Evolutionary conservation across 2,329 filamentous ascomycete species (phyloP), one percentile per base, ranked within the genome.

Genomic region (Pseudogymnoascus sp.): DNA sequence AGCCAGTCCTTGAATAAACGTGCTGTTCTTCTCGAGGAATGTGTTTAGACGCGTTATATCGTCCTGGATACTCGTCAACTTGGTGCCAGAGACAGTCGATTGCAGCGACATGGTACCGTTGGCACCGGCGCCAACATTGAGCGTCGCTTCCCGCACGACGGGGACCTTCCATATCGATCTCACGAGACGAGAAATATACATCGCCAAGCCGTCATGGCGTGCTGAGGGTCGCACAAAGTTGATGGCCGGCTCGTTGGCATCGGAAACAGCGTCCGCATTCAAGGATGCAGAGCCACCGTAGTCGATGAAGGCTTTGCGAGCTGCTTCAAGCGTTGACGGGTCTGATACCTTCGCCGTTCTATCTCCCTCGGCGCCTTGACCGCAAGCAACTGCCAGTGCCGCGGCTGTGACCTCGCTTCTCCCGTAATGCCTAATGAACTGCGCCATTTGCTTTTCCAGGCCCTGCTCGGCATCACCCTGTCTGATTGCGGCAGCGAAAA

Each of bases 1-100:
- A n/a, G 91, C 90, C 61, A 99, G 79, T 6, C 96, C 95, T 72
- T 97, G 93, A 64, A 99, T 97, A 64, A 96, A 92, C 61, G 86
- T 87, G 67, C 89, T 90, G 76, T 99, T 99, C n/a, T 84, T 81
- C 38, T 90, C 85, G 50, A 99, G 83, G 72, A 99, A 99, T 13
- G 86, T 86, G 56, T 89, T 84, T 35, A 99, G 77, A 4, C 88
- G 83, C 64, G 91, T 87, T 4, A 99, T 78, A 70, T 91, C 89
- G 64, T 90, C 87, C 71, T 97, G 95, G 0, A 96, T 86, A 11
- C 82, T 79, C 64, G 85, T 84, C 11, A 99, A 78, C 72, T 95
- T 97, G 26, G 78, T 68, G 1, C 85, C 75, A 1, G 81, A 75
- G 21, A 97, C 81, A 0, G 86, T 86, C 1, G 92, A 89, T 1